Base-by-base conservation (phyloP, 1,139 yeast species). In the Wickerhamomyces sp. region DNA sequence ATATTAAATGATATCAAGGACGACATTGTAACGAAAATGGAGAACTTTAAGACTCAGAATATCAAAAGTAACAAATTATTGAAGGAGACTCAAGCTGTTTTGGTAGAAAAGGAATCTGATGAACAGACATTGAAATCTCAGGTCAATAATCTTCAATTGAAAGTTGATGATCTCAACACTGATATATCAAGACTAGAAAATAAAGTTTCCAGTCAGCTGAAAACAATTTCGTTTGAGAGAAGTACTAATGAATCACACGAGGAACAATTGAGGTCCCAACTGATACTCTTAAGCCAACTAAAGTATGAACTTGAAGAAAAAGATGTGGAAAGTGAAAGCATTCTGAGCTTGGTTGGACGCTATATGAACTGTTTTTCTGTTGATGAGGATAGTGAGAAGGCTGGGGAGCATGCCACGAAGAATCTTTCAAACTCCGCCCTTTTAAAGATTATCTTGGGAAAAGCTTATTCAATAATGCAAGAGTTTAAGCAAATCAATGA, bases 11-110 rank as follows among this genome's bases (percentile, higher is more conserved):
- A 17, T 8, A 25, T 39, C 5, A 14, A 34, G 0, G 12, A 8
- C 5, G 28, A 13, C 3, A 27, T 29, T 19, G 28, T 28, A 3
- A 27, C 14, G 8, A 31, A 19, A 17, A 21, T 26, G 27, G 27
- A 25, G 31, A 31, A n/a, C 10, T 12, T 24, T 5, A 41, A 36
- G 28, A 32, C 43, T 16, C 39, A 43, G 19, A 33, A 31, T 3
- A 39, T 43, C 5, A 45, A 45, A 16, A 25, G 33, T 7, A 26
- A 26, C 3, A 45, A 45, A 18, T 30, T 36, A 12, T 19, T 39
- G 4, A 26, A 21, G 3, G 47, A 41, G 14, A 17, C 22, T 24
- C 36, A 44, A 16, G 15, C 3, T 8, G 3, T 26, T 3, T 13
- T 27, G 9, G 7, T 13, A 5, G 33, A 37, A 4, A 28, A 32